These are phyloP conservation scores for Peronosclerospora sorghi DNA, from an alignment of 352 stramenopile genomes.

Conservation along the genomic window DNA sequence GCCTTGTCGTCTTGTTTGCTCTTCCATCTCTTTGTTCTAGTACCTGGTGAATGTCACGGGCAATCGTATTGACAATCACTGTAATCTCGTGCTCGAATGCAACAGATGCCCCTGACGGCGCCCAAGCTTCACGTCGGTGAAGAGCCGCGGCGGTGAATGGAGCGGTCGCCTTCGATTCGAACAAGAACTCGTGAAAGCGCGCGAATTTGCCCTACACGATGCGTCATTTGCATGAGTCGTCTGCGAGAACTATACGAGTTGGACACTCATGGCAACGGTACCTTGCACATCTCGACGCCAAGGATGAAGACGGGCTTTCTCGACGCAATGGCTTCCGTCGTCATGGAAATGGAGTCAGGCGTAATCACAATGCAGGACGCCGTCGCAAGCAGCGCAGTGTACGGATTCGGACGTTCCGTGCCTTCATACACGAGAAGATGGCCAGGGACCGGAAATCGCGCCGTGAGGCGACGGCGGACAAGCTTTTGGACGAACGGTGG, in stretches of 20 bases:
- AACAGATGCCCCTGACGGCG: not conserved
- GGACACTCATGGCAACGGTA: too few relatives aligned
- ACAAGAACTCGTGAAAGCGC: conserved; percentile 37
- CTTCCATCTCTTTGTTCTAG: conserved; percentile 1
- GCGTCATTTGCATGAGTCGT: not conserved
- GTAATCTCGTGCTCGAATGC: conserved; percentile 33
- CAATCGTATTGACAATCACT: conserved; percentile 17
- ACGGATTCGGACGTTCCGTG: conserved; percentile 43
- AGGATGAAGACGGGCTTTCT: conserved; percentile 47
- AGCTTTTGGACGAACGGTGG: conserved; percentile 25
- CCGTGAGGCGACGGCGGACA: conserved; percentile 18
- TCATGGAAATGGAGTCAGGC: conserved; percentile 75
- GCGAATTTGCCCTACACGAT: conserved; percentile 38
- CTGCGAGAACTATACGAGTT: too few relatives aligned
- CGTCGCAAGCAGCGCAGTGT: conserved; percentile 39
- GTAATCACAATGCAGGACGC: conserved; percentile 52
- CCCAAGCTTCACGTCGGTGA: not conserved
- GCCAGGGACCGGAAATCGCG: conserved; percentile 5
- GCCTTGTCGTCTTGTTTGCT: too few relatives aligned
- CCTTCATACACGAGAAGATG: conserved; percentile 47
- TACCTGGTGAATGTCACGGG: not conserved
- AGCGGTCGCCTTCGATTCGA: conserved; percentile 17
- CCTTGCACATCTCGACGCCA: conserved; percentile 29
- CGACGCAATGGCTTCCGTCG: conserved; percentile 53
- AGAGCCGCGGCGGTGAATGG: conserved; percentile 13